These are phyloP conservation scores for Phallus indusiatus DNA, from an alignment of 768 basidiomycete genomes.

Conservation along the genomic window DNA sequence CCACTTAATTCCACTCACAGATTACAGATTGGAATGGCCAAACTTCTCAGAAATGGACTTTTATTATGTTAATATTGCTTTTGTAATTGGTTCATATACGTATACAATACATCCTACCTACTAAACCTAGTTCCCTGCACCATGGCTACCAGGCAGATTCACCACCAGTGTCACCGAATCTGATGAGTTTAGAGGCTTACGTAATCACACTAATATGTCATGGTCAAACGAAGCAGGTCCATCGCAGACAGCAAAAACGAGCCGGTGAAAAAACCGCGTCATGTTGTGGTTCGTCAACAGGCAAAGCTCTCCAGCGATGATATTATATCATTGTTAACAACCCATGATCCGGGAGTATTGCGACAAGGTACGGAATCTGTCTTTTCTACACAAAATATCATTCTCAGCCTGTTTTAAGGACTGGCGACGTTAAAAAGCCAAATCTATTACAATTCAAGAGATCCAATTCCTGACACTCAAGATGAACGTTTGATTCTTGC, in stretches of 20 bases:
- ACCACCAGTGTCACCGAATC: no score
- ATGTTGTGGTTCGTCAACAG: background rate
- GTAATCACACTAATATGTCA: background rate
- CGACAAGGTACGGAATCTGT: slow-evolving; percentile 17
- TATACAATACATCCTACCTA: no score
- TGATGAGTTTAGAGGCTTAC: no score
- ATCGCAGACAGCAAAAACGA: background rate
- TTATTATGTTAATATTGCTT: no score
- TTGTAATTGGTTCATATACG: no score
- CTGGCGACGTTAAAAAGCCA: slow-evolving; percentile 55
- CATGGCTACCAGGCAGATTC: no score
- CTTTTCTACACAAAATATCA: background rate
- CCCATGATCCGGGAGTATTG: slow-evolving; percentile 12
- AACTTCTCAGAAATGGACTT: no score
- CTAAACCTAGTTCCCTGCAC: no score
- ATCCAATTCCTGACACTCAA: slow-evolving; percentile 37
- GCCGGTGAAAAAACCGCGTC: background rate
- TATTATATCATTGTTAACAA: slow-evolving; percentile 15
- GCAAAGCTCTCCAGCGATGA: slow-evolving; percentile 18
- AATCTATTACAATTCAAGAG: slow-evolving; percentile 41
- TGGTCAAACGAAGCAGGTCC: background rate
- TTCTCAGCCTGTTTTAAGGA: slow-evolving; percentile 19
- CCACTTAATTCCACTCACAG: no score
- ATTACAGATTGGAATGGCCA: no score
- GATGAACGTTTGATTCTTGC: slow-evolving; percentile 54